Percentiles rank a stretch among this genome's conserved stretches.
Conservation (phyloP, 1,284 basidiomycete species). For the Malassezia equina region DNA sequence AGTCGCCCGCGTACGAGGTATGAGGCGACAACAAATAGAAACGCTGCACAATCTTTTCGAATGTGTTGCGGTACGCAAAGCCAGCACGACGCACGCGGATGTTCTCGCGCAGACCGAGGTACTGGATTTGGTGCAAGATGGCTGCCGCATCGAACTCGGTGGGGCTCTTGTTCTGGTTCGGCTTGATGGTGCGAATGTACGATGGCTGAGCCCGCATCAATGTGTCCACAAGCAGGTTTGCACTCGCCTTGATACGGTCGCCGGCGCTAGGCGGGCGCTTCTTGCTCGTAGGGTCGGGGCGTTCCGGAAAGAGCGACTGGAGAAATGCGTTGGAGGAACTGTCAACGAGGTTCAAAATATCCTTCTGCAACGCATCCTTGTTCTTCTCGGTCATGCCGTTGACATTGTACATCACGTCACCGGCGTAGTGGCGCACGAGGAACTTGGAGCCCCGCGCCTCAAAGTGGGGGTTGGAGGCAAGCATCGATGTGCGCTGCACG, state of each 20-base stretch:
- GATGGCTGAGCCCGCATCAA: slow-evolving; percentile 91
- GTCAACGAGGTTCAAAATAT: slow-evolving; percentile 79
- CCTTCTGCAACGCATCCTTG: slow-evolving; percentile 92
- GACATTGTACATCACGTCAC: slow-evolving; percentile 96
- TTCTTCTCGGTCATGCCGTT: slow-evolving; percentile 99
- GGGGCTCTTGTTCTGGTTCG: slow-evolving; percentile 88
- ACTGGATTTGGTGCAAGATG: slow-evolving; percentile 96
- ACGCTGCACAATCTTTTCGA: slow-evolving; percentile 84
- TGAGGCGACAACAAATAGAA: slow-evolving; percentile 91
- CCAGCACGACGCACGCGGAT: slow-evolving; percentile 92
- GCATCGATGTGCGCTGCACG: slow-evolving; percentile 69
- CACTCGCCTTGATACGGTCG: slow-evolving; percentile 86
- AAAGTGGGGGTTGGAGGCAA: slow-evolving; percentile 56
- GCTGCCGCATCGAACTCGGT: slow-evolving; percentile 89
- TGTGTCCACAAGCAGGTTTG: slow-evolving; percentile 87
- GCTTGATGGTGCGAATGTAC: slow-evolving; percentile 98
- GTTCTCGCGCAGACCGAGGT: slow-evolving; percentile 96
- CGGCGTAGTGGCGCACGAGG: slow-evolving; percentile 67
- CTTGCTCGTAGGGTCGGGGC: slow-evolving; percentile 91
- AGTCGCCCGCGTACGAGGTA: slow-evolving; percentile 96
- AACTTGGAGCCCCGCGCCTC: slow-evolving; percentile 55
- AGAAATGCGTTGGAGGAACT: slow-evolving; percentile 55
- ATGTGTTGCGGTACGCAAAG: slow-evolving; percentile 93
- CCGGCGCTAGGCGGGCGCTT: slow-evolving; percentile 95
- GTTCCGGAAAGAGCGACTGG: slow-evolving; percentile 80